A percentile compares a stretch with the other conserved stretches of the same genome.
Evolutionary conservation across 176 grass and related monocot genomes (phyloP).

Genomic region (Eleusine indica): DNA sequence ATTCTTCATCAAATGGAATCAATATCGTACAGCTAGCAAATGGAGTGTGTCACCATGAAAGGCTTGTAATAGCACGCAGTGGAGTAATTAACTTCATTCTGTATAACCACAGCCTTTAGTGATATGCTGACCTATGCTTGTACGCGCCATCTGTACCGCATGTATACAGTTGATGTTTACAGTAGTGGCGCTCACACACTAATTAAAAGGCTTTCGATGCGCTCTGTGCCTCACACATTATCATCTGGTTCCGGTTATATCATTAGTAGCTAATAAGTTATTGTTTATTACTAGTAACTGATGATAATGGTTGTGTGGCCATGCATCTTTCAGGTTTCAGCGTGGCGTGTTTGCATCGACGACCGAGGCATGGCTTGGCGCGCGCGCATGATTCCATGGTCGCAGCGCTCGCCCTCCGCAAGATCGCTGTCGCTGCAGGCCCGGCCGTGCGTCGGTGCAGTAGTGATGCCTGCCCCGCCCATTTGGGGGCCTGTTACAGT

Average conservation of each 20-base stretch:
- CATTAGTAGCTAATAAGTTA: background rate
- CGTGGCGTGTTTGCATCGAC: background rate
- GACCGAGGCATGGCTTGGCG: background rate
- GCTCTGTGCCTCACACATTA: background rate
- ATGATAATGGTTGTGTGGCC: background rate
- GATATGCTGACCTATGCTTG: background rate
- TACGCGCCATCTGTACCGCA: background rate
- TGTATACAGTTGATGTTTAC: background rate
- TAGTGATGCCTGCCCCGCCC: constrained; percentile 2
- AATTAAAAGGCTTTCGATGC: background rate
- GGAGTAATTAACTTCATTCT: background rate
- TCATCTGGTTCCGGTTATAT: background rate
- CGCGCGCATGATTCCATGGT: constrained; percentile 19
- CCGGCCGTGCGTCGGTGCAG: constrained; percentile 18
- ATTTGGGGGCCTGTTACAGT: constrained; percentile 14
- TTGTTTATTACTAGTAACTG: background rate
- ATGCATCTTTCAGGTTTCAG: background rate
- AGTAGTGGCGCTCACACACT: background rate
- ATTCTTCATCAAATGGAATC: background rate
- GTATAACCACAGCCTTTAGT: background rate
- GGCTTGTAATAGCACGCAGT: background rate
- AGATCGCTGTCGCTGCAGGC: background rate
- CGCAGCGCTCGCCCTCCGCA: background rate
- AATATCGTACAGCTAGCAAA: background rate
- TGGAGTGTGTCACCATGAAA: background rate